phyloP scores from a whole-genome alignment of 495 filamentous ascomycete genomes.

The Neurospora sp. region DNA sequence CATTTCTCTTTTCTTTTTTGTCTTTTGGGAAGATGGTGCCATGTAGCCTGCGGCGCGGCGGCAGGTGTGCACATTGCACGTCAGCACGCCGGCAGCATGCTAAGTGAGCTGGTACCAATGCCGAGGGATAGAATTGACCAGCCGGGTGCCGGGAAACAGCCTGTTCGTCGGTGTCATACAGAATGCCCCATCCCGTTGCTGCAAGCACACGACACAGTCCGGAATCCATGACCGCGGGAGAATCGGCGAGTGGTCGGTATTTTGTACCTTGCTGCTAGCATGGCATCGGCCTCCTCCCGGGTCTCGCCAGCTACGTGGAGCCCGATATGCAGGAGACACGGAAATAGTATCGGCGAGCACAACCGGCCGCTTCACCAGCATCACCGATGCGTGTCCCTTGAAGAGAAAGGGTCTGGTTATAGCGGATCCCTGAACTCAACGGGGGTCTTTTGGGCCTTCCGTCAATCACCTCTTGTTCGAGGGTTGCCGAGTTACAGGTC shows the following conservation, averaged over 20 bases:
- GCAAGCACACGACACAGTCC: neutral
- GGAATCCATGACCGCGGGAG: neutral
- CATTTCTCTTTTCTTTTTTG: neutral
- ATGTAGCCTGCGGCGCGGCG: neutral
- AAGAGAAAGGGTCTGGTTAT: neutral
- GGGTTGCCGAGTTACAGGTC: neutral
- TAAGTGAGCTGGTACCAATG: neutral
- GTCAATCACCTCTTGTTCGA: neutral
- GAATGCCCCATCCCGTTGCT: neutral
- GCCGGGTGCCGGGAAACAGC: neutral
- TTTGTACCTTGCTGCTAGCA: neutral
- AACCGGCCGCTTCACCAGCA: neutral
- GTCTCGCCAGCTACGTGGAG: neutral
- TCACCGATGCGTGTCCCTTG: neutral
- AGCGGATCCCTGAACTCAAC: neutral
- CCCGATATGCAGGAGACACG: neutral
- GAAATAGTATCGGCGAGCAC: neutral
- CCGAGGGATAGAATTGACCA: neutral
- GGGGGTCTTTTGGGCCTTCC: neutral
- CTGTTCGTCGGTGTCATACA: neutral
- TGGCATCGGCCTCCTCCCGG: neutral
- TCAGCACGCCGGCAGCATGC: neutral
- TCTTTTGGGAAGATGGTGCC: neutral
- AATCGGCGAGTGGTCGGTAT: neutral
- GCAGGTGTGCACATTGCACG: neutral